Evolutionary conservation across 176 grass and related monocot genomes (phyloP).

Genomic region (Cenchrus americanus): DNA sequence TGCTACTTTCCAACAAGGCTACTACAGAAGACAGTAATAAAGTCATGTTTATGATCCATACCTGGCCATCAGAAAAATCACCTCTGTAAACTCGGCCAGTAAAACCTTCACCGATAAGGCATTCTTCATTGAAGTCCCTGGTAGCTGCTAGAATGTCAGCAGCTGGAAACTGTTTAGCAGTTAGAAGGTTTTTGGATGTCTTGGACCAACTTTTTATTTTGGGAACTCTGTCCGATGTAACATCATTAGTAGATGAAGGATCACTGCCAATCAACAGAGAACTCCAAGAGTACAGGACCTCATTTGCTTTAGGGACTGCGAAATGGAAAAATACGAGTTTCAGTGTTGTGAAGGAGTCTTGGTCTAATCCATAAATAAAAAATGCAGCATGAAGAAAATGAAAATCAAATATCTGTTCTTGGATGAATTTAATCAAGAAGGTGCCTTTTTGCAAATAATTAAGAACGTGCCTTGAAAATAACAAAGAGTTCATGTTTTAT

Average conservation of each 20-base stretch:
- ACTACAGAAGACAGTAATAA: background rate
- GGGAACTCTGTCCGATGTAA: constrained; percentile 56
- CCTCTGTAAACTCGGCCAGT: constrained; percentile 90
- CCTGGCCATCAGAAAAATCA: constrained; percentile 88
- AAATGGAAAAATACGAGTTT: constrained; percentile 39
- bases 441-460: no score
- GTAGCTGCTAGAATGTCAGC: constrained; percentile 74
- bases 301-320: constrained; percentile 54
- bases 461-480: background rate
- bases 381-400: constrained; percentile 8
- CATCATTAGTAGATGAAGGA: constrained; percentile 41
- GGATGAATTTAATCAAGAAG: constrained; percentile 17
- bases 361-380: constrained; percentile 17
- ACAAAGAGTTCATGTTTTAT: constrained; percentile 11
- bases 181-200: constrained; percentile 67
- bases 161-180: constrained; percentile 73
- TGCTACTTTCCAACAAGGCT: background rate
- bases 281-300: constrained; percentile 51
- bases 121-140: constrained; percentile 78
- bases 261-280: constrained; percentile 45
- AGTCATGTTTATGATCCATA: constrained; percentile 31
- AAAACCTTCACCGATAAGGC: constrained; percentile 83
- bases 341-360: constrained; percentile 39
- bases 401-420: constrained; percentile 15
- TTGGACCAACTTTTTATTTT: constrained; percentile 68